Evolutionary conservation across 441 rosid species (phyloP), one percentile per base, ranked within the genome.

Genomic region (Jatropha multifida): DNA sequence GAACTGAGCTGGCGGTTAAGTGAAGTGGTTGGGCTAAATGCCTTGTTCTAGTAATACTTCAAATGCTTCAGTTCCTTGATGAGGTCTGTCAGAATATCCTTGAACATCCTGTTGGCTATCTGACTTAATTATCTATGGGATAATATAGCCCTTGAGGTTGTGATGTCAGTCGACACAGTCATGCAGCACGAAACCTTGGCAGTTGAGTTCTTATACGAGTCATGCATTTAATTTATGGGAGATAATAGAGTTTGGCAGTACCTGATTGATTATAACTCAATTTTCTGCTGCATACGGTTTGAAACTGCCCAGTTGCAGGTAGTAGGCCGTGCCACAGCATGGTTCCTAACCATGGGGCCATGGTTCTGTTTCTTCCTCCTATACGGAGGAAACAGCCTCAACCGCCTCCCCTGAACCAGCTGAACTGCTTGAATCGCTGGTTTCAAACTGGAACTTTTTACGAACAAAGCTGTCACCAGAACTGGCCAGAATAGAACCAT

Each of bases 141-240:
- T 10, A n/a, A 27, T 6, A n/a, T 10, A 3, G 7, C 66, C 27
- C 38, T 8, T 9, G 78, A 32, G 12, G 52, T 38, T 75, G 76
- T 23, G 23, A 62, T 55, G 67, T 38, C 65, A 60, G 49, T 23
- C 23, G 23, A 23, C 23, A 23, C 23, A 23, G 23, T 23, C 23
- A 23, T 66, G 26, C 23, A 55, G 68, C 74, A 71, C 49, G 11
- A 58, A 42, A 18, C 7, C 14, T 18, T 62, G 72, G 80, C 62
- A 32, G 44, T 41, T 64, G 10, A 54, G 68, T 38, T 68, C 62
- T 41, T 38, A 12, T 20, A 17, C 37, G 46, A 69, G 54, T 41
- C 26, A 13, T 55, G 60, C 48, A 67, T 61, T 48, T 51, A 64
- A 48, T 67, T 13, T 17, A 46, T 46, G 42, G 40, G 64, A 18